Evolutionary conservation across 768 basidiomycete species (phyloP), one percentile per base, ranked within the genome.

Genomic region (Phlebiopsis flavidoalba): DNA sequence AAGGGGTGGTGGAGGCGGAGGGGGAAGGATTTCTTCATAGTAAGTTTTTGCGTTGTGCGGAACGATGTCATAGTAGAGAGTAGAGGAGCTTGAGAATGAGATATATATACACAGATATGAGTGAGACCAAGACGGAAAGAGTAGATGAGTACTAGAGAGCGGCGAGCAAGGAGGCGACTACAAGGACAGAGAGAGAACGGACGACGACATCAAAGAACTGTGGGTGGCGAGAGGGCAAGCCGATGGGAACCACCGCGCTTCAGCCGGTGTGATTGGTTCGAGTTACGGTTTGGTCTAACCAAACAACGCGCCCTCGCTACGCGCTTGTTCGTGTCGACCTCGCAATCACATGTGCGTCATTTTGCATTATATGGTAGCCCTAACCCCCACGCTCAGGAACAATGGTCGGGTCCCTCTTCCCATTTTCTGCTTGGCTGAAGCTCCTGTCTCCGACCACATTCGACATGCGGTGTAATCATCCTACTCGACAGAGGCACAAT

Each of bases 11-110:
- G 71, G 69, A n/a, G 70, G 66, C 22, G 67, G 71, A 46, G 52
- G 50, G 11, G 71, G 71, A 3, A 70, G 68, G 26, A n/a, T n/a
- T 68, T 64, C 63, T 71, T 69, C 54, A 60, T 66, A 52, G 60
- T 40, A 63, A 59, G 35, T n/a, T n/a, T n/a, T n/a, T n/a, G 22
- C 40, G 54, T 22, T 21, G 54, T 17, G 54, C 36, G 3, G 22
- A n/a, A 7, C n/a, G 54, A 10, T 35, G 37, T 45, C 46, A 48
- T 35, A 45, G 55, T 62, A 60, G 50, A 62, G 65, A 64, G 53
- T n/a, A 59, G 45, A 51, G n/a, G 50, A 54, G 45, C 17, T 59
- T 59, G 52, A 21, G 55, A 14, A 17, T 43, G 40, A 12, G 40
- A 55, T 40, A 55, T 36, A 14, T 55, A 55, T 45, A 55, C 54